Conservation (phyloP, 345 rosid species). For the Citrus unshiu region DNA sequence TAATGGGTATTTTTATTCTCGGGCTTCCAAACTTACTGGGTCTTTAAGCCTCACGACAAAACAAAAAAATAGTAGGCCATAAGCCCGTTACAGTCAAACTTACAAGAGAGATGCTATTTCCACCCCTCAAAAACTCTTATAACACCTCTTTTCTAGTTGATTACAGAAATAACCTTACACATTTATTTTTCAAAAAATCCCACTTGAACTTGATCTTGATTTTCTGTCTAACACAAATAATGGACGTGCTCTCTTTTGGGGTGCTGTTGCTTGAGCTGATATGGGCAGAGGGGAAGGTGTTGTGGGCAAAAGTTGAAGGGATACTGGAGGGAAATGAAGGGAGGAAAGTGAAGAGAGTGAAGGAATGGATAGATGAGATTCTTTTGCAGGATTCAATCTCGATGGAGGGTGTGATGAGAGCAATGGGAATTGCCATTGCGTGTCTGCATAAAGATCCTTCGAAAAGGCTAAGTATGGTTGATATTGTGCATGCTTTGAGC, state of each 20-base stretch:
- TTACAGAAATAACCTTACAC: no score
- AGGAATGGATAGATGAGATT: constrained; percentile 37
- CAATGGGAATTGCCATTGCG: constrained; percentile 45
- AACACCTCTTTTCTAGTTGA: no score
- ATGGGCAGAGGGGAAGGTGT: constrained; percentile 42
- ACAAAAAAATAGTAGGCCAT: no score
- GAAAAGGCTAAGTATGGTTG: constrained; percentile 62
- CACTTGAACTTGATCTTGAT: no score
- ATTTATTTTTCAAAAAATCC: no score
- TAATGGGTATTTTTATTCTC: no score
- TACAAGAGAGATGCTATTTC: no score
- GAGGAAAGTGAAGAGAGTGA: constrained; percentile 26
- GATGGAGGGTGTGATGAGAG: constrained; percentile 46
- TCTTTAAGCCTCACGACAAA: no score
- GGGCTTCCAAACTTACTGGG: no score
- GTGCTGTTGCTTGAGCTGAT: constrained; percentile 67
- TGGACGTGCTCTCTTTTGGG: constrained; percentile 69
- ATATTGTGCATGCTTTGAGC: constrained; percentile 53
- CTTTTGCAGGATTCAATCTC: constrained; percentile 33
- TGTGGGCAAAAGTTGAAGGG: constrained; percentile 38
- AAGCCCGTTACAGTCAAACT: no score
- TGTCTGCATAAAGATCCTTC: constrained; percentile 49
- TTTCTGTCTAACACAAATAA: background rate
- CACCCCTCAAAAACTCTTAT: no score
- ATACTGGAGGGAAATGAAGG: constrained; percentile 41